These are phyloP conservation scores for Chlorella sorokiniana DNA, from an alignment of 139 green algal species.

Conservation along the genomic window DNA sequence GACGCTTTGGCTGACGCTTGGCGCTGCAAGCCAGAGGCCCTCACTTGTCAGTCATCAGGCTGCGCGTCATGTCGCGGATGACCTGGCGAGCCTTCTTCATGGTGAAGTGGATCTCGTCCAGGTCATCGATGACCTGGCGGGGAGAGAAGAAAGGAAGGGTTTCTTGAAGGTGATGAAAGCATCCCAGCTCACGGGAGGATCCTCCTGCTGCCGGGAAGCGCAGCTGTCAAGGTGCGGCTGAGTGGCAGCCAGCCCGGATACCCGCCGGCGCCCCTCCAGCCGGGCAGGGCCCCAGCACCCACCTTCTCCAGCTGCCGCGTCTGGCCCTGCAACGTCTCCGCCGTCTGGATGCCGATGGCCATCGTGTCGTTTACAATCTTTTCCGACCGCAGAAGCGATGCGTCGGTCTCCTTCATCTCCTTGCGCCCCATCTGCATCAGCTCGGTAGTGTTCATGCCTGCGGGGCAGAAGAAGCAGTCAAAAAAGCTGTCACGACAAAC, in stretches of 20 bases:
- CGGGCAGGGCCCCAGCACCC: background rate
- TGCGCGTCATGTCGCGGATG: constrained; percentile 81
- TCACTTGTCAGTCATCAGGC: constrained; percentile 89
- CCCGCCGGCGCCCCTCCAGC: background rate
- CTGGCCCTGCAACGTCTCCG: constrained; percentile 77
- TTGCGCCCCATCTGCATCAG: constrained; percentile 76
- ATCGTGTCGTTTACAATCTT: constrained; percentile 80
- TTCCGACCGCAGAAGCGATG: constrained; percentile 65
- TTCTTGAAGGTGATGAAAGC: background rate
- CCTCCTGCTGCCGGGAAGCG: background rate
- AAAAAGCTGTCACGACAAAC: background rate
- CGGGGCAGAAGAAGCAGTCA: background rate
- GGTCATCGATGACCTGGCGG: constrained; percentile 66
- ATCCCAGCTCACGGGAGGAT: background rate
- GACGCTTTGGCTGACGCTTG: background rate
- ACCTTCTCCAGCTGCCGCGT: constrained; percentile 79
- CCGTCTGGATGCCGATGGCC: constrained; percentile 79
- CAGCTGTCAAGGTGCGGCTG: background rate
- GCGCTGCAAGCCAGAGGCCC: no score
- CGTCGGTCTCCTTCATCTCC: constrained; percentile 78
- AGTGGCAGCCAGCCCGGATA: no score
- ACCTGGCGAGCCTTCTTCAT: constrained; percentile 87
- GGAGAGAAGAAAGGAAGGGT: background rate
- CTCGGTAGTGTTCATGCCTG: constrained; percentile 79
- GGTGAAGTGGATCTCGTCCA: constrained; percentile 91